A percentile compares a stretch with the other conserved stretches of the same genome.
Conservation (phyloP, 495 filamentous ascomycete species). For the Podospora conica region DNA sequence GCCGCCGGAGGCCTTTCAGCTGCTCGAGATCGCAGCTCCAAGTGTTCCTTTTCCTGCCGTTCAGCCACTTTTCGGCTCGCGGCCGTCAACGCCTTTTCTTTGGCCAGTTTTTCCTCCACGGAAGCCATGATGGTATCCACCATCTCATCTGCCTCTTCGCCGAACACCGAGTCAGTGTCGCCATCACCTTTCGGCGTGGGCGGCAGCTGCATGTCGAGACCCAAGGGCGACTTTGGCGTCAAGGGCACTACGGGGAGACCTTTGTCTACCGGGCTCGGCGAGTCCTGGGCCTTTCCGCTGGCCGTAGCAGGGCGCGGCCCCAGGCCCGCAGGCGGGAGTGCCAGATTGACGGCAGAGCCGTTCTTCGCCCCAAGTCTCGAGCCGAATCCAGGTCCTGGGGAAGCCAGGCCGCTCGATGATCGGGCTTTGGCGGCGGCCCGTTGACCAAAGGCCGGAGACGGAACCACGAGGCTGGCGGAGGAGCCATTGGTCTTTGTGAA, state of each 20-base stretch:
- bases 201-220: slow-evolving; percentile 20
- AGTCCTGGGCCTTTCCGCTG: slow-evolving; percentile 25
- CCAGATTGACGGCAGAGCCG: slow-evolving; percentile 19
- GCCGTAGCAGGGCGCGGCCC: slow-evolving; percentile 29
- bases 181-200: slow-evolving; percentile 19
- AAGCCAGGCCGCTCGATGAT: slow-evolving; percentile 23
- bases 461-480: slow-evolving; percentile 20
- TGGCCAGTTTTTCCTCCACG: slow-evolving; percentile 20
- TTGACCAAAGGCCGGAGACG: slow-evolving; percentile 14
- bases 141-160: slow-evolving; percentile 30
- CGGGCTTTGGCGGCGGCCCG: slow-evolving; percentile 13
- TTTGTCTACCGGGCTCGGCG: slow-evolving; percentile 38
- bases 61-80: slow-evolving; percentile 18
- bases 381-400: slow-evolving; percentile 22
- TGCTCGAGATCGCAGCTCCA: slow-evolving; percentile 14
- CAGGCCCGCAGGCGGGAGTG: slow-evolving; percentile 9
- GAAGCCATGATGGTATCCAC: slow-evolving; percentile 26
- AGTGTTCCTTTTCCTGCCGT: slow-evolving; percentile 20
- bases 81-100: slow-evolving; percentile 14
- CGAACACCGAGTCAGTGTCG: slow-evolving; percentile 21
- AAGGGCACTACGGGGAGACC: slow-evolving; percentile 13
- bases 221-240: slow-evolving; percentile 31
- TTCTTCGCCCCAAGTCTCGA: slow-evolving; percentile 15
- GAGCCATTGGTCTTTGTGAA: slow-evolving; percentile 24
- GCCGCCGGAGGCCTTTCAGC: neutral